A percentile compares a stretch with the other conserved stretches of the same genome.
phyloP scores from a whole-genome alignment of 2,329 filamentous ascomycete species.

The Sphaceloma murrayae region DNA sequence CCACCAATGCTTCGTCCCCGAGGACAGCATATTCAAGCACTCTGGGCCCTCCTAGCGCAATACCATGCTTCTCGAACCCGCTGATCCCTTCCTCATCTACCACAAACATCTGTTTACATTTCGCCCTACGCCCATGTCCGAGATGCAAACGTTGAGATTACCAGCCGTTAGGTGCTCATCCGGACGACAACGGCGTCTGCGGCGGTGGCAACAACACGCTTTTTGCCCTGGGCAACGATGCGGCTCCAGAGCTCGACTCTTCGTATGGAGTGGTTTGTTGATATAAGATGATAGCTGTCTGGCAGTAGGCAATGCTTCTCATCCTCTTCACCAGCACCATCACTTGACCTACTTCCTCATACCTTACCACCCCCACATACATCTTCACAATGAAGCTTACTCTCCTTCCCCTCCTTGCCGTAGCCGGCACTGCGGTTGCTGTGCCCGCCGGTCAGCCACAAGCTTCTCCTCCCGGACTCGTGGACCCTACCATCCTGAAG shows the following conservation, averaged over 20 bases:
- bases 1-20: too few species aligned
- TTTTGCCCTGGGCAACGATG: not conserved
- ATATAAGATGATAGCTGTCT: too few species aligned
- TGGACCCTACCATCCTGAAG: conserved; percentile 4
- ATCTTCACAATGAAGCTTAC: conserved; percentile 14
- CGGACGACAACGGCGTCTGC: conserved; percentile 3
- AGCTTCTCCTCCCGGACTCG: conserved; percentile 9
- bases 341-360: not conserved
- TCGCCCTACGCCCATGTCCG: not conserved
- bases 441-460: conserved; percentile 2
- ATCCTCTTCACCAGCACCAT: not conserved
- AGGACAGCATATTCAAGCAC: too few species aligned
- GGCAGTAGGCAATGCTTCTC: too few species aligned
- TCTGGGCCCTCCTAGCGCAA: too few species aligned
- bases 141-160: conserved; percentile 6
- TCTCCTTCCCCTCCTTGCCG: conserved; percentile 7
- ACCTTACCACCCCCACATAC: not conserved
- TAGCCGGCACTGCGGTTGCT: conserved; percentile 4
- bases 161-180: not conserved
- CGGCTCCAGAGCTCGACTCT: too few species aligned
- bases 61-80: conserved; percentile 12
- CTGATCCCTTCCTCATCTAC: not conserved
- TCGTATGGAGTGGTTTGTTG: too few species aligned
- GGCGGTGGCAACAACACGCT: conserved; percentile 12
- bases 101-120: not conserved